Conservation (phyloP, 352 stramenopile species). For the Pythium graminicola region DNA sequence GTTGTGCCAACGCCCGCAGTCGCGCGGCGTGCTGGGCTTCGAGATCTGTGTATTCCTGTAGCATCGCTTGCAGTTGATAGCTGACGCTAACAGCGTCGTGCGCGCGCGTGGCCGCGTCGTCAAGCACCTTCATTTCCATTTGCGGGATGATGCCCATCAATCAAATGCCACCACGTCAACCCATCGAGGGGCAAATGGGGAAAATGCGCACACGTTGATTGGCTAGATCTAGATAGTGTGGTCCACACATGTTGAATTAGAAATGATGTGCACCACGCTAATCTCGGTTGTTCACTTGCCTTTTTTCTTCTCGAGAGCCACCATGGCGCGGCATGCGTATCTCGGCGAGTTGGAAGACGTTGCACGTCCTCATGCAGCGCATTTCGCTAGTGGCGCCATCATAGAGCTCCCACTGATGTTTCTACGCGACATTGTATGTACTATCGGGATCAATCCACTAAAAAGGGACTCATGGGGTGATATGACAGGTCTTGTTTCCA, state of each 20-base stretch:
- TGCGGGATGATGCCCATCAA: neutral
- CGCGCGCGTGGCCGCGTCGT: constrained; percentile 11
- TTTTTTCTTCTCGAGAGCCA: neutral
- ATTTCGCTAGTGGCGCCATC: constrained; percentile 43
- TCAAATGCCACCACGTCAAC: neutral
- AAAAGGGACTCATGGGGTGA: neutral
- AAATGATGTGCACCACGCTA: constrained; percentile 15
- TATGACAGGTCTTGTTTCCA: constrained; percentile 82
- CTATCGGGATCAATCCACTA: too few species aligned
- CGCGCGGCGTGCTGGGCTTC: constrained; percentile 23
- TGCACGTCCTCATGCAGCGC: constrained; percentile 34
- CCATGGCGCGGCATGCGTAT: constrained; percentile 53
- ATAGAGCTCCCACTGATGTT: constrained; percentile 63
- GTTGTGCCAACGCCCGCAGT: constrained; percentile 15
- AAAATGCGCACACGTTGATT: constrained; percentile 23
- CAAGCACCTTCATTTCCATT: neutral
- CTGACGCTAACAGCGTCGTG: constrained; percentile 19
- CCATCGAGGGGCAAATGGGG: constrained; percentile 1
- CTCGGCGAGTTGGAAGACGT: constrained; percentile 64
- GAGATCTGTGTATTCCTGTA: constrained; percentile 26
- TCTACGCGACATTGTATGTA: constrained; percentile 64
- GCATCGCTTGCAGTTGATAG: constrained; percentile 26
- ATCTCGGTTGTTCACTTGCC: neutral
- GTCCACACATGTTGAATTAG: neutral
- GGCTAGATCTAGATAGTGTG: constrained; percentile 7